A percentile compares a stretch with the other conserved stretches of the same genome.
phyloP scores from a whole-genome alignment of 768 basidiomycete genomes.

The Leccinum variicolor region DNA sequence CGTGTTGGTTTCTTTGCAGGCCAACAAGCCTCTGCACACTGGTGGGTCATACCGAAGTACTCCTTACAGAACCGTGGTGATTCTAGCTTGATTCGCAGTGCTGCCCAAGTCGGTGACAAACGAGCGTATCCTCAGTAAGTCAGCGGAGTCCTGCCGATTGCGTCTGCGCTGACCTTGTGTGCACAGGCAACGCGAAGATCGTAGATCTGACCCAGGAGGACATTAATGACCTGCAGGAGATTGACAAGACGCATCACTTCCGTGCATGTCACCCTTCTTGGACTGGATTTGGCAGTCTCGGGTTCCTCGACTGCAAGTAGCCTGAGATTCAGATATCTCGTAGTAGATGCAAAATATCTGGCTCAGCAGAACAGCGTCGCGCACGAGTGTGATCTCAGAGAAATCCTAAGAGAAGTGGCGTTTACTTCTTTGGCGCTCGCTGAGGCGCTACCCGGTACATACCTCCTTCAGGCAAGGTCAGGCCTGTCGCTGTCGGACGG shows the following conservation, averaged over 20 bases:
- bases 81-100: slow-evolving; percentile 34
- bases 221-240: slow-evolving; percentile 50
- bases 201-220: slow-evolving; percentile 63
- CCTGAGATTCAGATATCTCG: background rate
- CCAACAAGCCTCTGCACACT: slow-evolving; percentile 57
- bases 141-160: background rate
- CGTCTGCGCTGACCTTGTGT: background rate
- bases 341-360: background rate
- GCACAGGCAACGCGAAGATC: slow-evolving; percentile 53
- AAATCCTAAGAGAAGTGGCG: background rate
- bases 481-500: background rate
- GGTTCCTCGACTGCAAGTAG: slow-evolving; percentile 56
- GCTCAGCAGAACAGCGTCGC: background rate
- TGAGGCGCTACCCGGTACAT: background rate
- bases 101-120: slow-evolving; percentile 77
- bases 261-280: slow-evolving; percentile 62
- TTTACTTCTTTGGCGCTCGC: background rate
- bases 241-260: slow-evolving; percentile 62
- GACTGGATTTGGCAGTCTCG: slow-evolving; percentile 61
- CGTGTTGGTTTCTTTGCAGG: slow-evolving; percentile 69
- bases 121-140: slow-evolving; percentile 54
- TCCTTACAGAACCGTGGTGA: slow-evolving; percentile 10
- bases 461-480: slow-evolving; percentile 13
- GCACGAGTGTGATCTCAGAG: background rate
- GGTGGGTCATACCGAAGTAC: slow-evolving; percentile 29